phyloP scores from a whole-genome alignment of 495 filamentous ascomycete species.

The Chaetomium fimeti region DNA sequence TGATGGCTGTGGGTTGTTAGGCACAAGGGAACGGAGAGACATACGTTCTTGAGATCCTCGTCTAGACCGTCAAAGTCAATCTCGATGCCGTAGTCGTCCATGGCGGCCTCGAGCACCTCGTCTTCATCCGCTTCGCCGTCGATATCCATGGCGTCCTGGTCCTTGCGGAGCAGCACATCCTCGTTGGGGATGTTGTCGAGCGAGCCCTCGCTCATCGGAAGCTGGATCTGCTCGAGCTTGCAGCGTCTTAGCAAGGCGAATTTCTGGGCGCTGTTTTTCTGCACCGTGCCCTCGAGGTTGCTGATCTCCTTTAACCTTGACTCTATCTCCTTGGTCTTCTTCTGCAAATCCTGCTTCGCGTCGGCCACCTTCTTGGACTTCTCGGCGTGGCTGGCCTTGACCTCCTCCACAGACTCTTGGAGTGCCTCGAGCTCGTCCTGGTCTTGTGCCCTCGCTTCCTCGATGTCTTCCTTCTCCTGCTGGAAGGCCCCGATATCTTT shows the following conservation, averaged over 20 bases:
- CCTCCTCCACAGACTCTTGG: conserved; percentile 64
- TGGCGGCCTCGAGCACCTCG: conserved; percentile 51
- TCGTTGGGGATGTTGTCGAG: conserved; percentile 86
- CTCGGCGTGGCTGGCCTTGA: conserved; percentile 62
- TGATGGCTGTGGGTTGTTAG: too few species aligned
- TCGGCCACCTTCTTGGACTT: conserved; percentile 74
- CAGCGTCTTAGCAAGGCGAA: conserved; percentile 83
- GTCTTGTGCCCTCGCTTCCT: conserved; percentile 68
- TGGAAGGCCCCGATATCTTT: conserved; percentile 66
- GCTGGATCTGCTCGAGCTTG: conserved; percentile 86
- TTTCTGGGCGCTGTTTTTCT: conserved; percentile 75
- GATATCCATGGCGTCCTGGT: conserved; percentile 85
- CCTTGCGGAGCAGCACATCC: conserved; percentile 64
- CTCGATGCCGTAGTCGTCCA: conserved; percentile 89
- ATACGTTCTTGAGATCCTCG: conserved; percentile 77
- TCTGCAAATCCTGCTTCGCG: conserved; percentile 79
- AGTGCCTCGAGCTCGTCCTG: conserved; percentile 75
- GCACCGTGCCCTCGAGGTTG: conserved; percentile 74
- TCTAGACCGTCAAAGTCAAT: conserved; percentile 84
- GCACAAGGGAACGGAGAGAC: conserved; percentile 25
- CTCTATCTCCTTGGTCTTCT: conserved; percentile 78
- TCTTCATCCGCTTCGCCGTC: conserved; percentile 66
- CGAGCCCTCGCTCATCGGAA: conserved; percentile 77
- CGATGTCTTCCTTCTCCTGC: conserved; percentile 68
- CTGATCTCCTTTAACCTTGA: conserved; percentile 72